Evolutionary conservation across 139 green algal genomes (phyloP), one percentile per base, ranked within the genome.

Genomic region (Nannochloris sp.): DNA sequence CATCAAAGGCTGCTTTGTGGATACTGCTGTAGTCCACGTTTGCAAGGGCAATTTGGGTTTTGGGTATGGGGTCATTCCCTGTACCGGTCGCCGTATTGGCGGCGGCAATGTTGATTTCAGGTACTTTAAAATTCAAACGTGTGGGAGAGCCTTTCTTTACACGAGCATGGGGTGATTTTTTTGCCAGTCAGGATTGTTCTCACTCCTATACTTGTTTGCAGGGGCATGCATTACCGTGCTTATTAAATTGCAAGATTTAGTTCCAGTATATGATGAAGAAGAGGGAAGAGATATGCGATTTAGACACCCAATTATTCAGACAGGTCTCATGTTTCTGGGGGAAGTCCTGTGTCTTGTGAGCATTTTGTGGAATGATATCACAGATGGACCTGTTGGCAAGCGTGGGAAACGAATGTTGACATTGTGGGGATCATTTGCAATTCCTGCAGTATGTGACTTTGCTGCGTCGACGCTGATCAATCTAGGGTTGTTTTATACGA

Each of bases 401-500:
- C 18, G 54, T 43, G 7, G 31, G 6, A 8, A 46, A 24, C 4
- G 55, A 14, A 24, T 61, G 7, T n/a, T 43, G 18, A 57, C 5
- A 21, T 61, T 73, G 19, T 57, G 83, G 11, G 61, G 75, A 16
- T 55, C 62, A 12, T 93, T 95, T 51, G 67, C 66, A 7, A 57
- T 93, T 10, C 88, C 88, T 18, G 79, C 87, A 1, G 8, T 85
- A 3, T 94, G 86, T 62, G 88, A 96, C 61, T 81, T 83, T 10
- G 75, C 49, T 8, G 88, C 73, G 40, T 91, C 82, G 14, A 92
- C 83, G 0, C 59, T 92, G 60, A 78, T 96, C 19, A 94, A 95
- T 66, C 43, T 94, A 16, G 88, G 88, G 15, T 79, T 96, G 1
- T 87, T 82, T 71, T 92, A 87, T 80, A 93, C 87, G 7, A 90